Percentiles rank a stretch among this genome's conserved stretches.
phyloP scores from a whole-genome alignment of 1,139 yeast species.

The Magnusiomyces tetraspermus region DNA sequence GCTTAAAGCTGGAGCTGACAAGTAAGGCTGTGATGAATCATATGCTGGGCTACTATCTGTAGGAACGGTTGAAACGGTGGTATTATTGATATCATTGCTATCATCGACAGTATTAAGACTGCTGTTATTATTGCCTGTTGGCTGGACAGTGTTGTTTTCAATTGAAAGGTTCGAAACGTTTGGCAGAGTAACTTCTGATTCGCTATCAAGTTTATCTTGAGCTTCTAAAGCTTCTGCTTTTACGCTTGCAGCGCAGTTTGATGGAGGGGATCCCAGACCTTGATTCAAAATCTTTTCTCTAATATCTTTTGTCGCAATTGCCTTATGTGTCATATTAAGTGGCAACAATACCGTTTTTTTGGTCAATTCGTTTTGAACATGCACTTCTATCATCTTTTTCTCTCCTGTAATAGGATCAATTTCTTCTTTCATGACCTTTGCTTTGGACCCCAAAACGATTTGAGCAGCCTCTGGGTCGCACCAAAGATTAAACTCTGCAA shows the following conservation, averaged over 20 bases:
- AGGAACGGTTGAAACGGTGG: not conserved
- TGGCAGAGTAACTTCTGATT: not conserved
- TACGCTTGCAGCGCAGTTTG: too few species aligned
- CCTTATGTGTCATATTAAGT: conserved; percentile 61
- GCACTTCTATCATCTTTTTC: conserved; percentile 17
- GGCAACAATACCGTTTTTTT: conserved; percentile 52
- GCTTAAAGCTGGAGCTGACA: too few species aligned
- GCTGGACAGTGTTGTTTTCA: too few species aligned
- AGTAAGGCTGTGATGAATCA: not conserved
- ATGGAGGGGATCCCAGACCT: conserved; percentile 2
- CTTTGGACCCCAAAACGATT: conserved; percentile 35
- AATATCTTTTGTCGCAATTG: conserved; percentile 45
- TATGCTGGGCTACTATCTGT: conserved; percentile 17
- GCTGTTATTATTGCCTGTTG: too few species aligned
- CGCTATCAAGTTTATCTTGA: too few species aligned
- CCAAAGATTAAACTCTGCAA: conserved; percentile 72
- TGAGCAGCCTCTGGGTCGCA: conserved; percentile 72
- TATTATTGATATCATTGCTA: too few species aligned
- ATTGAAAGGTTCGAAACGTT: too few species aligned
- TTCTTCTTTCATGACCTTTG: not conserved
- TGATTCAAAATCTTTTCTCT: conserved; percentile 23
- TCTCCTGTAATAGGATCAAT: not conserved
- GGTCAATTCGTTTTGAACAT: conserved; percentile 33
- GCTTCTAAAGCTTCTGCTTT: too few species aligned
- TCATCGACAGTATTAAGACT: too few species aligned